Evolutionary conservation across 2,329 filamentous ascomycete species (phyloP), one percentile per base, ranked within the genome.

Genomic region (Alternaria arbusti): DNA sequence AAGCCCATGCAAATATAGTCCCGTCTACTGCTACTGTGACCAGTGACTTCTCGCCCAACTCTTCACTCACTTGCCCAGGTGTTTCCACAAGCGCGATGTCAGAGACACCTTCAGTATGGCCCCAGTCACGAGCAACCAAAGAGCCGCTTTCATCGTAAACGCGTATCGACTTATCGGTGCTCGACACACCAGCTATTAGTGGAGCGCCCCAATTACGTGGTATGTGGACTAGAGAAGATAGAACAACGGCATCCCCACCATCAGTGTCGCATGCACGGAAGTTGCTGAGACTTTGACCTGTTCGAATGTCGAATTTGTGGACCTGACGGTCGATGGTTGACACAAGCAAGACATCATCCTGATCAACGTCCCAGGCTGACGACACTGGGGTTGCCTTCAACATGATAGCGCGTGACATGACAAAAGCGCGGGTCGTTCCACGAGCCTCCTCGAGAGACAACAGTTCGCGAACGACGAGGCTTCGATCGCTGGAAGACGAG

Each of bases 161-260:
- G 36, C 96, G 87, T 59, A 99, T 90, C 1, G 96, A 98, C 78
- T 98, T 99, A 79, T 99, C 96, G 1, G 93, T 97, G 71, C 94
- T 94, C 9, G 95, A 97, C 11, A 96, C 87, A n/a, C 93, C 94
- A 17, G 96, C 86, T 55, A 99, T 85, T 54, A 96, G 87, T 26
- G 89, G 87, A 83, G 88, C 77, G 10, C 85, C 84, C 80, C 86
- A 80, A 65, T 85, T 79, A 71, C 88, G 81, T 75, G 88, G 72
- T 76, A 85, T 82, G 51, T 87, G 88, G 2, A 89, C 88, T 28
- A 99, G 84, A 1, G 91, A 92, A 68, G 94, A 92, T 70, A 98
- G 83, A 46, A 96, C 88, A 0, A 95, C 95, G 6, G 94, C 88
- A 73, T 99, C 96, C 11, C 87, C 87, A 11, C 90, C 90, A 46